Base-by-base conservation (phyloP, 2,329 filamentous ascomycete genomes). In the Hypoxylon sp. region DNA sequence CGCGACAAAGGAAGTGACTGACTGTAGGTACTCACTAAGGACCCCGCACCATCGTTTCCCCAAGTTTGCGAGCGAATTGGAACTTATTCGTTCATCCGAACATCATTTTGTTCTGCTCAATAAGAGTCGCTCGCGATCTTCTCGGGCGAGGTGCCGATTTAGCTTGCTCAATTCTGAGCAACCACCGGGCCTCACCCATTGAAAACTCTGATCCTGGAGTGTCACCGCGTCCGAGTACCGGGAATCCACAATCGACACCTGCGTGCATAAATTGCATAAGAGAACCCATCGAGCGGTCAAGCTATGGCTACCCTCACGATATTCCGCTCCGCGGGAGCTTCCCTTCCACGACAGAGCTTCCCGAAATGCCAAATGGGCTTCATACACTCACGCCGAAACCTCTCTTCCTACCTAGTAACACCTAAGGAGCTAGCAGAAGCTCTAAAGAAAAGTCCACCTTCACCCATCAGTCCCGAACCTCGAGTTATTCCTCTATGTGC, bases 401-500 rank as follows among this genome's bases (percentile, higher is more conserved):
- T 97, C 77, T 91, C 90, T 66, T 92, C 91, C 61, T 98, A 97
- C 80, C 86, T 98, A 70, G 91, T 99, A 77, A 91, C 93, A 1
- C 95, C 96, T 0, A 88, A 89, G 69, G 91, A 98, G 81, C 90
- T 98, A 64, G 82, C 91, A 77, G 88, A 92, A 72, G 95, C 94
- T 57, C 86, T 99, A 57, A 91, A 92, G 81, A 92, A 91, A 82
- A 97, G 95, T 80, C 88, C 94, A 2, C 88, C 91, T 11, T 92
- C 91, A 59, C 89, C 91, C 69, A 92, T 95, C 75, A 94, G 92
- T 67, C 92, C 93, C 48, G 90, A 93, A 11, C 92, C 95, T 0
- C 90, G 92, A 73, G 91, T 97, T 48, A 90, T 99, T 60, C 93
- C 96, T 2, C 86, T 99, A 46, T 98, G 95, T 81, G 96, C 95